Base-by-base conservation (phyloP, 495 filamentous ascomycete species). In the Zalerion maritima region DNA sequence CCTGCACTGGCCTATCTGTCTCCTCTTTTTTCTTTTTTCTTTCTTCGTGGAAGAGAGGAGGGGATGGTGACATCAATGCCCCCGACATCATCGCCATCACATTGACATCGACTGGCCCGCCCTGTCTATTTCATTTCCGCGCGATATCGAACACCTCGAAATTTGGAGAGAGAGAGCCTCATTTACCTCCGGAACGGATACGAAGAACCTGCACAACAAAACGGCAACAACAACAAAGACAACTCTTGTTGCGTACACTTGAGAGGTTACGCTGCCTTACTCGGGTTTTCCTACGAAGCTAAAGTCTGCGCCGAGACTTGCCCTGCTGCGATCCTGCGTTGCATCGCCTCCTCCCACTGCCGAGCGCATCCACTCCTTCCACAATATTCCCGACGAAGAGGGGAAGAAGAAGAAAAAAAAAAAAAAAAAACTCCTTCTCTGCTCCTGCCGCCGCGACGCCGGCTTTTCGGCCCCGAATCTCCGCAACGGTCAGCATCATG, bases 401-500 rank as follows among this genome's bases (percentile, higher is more conserved):
- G n/a, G n/a, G n/a, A 23, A 35, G 26, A 28, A 37, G 32, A 24
- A 26, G 43, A 40, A 38, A 42, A 38, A 34, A 25, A 31, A 32
- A 35, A 39, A 44, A 26, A 23, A 35, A 22, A 33, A 14, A 26
- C 29, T 28, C 24, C 12, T 21, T 33, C 24, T 18, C 18, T 29
- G 9, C 24, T 23, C 28, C 26, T 24, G 27, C 17, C 24, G 23
- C 28, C 18, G 34, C 28, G 21, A 24, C 32, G 22, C 14, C 26
- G 11, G 4, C 16, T 29, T 23, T 16, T 29, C 28, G 18, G 20
- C 28, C 21, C 28, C 32, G 36, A 31, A 37, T 29, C 24, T 39
- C 42, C 45, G 46, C 35, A 35, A 43, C 36, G 23, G 38, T 46
- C 43, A 43, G 41, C 38, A 29, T 37, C 31, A 50, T 50, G 46